These are phyloP conservation scores for Cladophialophora bantiana DNA, from an alignment of 2,329 filamentous ascomycete species.

Conservation along the genomic window DNA sequence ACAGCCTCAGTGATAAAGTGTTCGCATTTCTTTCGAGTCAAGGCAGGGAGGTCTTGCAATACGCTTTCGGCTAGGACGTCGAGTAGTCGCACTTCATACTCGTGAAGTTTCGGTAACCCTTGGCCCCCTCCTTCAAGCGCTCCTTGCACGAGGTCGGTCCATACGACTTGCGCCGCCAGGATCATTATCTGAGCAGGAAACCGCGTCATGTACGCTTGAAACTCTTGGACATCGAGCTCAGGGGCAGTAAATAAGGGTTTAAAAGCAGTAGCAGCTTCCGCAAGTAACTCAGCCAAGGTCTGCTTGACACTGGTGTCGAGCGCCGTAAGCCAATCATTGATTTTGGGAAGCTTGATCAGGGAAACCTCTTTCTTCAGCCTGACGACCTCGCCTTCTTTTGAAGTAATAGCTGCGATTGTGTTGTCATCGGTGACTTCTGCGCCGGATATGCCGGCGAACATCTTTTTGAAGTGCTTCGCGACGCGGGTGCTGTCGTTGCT, in stretches of 20 bases:
- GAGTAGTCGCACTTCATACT: conserved; percentile 83
- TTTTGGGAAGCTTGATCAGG: conserved; percentile 88
- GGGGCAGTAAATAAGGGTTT: conserved; percentile 76
- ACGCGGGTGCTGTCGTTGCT: conserved; percentile 97
- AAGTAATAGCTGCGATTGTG: conserved; percentile 89
- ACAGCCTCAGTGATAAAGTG: conserved; percentile 99
- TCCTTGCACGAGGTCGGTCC: conserved; percentile 86
- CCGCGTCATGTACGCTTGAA: conserved; percentile 79
- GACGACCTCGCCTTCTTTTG: conserved; percentile 92
- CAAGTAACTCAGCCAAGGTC: conserved; percentile 87
- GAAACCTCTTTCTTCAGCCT: conserved; percentile 89
- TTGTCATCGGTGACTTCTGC: conserved; percentile 89
- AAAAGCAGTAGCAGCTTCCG: conserved; percentile 84
- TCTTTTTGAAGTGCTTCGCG: conserved; percentile 99
- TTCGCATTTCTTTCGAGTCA: conserved; percentile 95
- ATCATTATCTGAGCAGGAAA: conserved; percentile 97
- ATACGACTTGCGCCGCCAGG: conserved; percentile 89
- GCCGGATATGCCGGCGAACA: conserved; percentile 96
- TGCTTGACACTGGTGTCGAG: conserved; percentile 93
- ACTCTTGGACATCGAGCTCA: conserved; percentile 71
- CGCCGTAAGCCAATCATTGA: conserved; percentile 98
- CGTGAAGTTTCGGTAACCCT: conserved; percentile 74
- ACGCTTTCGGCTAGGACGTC: conserved; percentile 87
- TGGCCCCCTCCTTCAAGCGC: conserved; percentile 75
- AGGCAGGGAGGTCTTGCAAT: conserved; percentile 83